Evolutionary conservation across 164 flowering plant genomes (phyloP).

Genomic region (Piper longum): DNA sequence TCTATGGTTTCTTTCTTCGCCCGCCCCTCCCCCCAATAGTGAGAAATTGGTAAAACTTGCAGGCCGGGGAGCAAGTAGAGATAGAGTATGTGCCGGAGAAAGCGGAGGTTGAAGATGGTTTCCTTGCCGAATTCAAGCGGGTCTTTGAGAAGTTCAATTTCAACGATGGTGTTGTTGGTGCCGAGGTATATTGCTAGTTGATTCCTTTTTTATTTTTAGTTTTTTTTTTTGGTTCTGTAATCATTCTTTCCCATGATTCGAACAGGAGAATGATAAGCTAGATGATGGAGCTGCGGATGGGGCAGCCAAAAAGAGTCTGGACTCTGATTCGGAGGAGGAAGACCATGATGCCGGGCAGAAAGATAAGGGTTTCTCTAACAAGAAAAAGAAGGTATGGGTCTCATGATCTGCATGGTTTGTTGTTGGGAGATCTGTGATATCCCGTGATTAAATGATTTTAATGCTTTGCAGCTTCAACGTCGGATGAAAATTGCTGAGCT

Average conservation of each 20-base stretch:
- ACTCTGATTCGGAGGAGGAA: slow-evolving; percentile 66
- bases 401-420: background rate
- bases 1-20: slow-evolving; percentile 1
- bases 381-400: slow-evolving; percentile 73
- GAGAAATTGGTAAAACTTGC: background rate
- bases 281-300: slow-evolving; percentile 50
- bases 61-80: slow-evolving; percentile 50
- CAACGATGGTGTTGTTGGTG: slow-evolving; percentile 21
- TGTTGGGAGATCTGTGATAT: no score
- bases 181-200: slow-evolving; percentile 8
- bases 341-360: slow-evolving; percentile 63
- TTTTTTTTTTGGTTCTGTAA: background rate
- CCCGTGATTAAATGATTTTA: background rate
- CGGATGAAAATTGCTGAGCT: slow-evolving; percentile 95
- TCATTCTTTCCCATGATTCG: background rate
- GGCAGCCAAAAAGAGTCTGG: slow-evolving; percentile 36
- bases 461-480: slow-evolving; percentile 52
- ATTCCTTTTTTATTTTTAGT: no score
- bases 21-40: no score
- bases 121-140: slow-evolving; percentile 64
- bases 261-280: slow-evolving; percentile 53
- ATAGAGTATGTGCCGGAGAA: slow-evolving; percentile 84
- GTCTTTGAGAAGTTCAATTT: slow-evolving; percentile 72
- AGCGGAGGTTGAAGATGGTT: slow-evolving; percentile 50
- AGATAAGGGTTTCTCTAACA: slow-evolving; percentile 80